Evolutionary conservation across 352 stramenopile genomes (phyloP).

Genomic region (Globisporangium ultimum): DNA sequence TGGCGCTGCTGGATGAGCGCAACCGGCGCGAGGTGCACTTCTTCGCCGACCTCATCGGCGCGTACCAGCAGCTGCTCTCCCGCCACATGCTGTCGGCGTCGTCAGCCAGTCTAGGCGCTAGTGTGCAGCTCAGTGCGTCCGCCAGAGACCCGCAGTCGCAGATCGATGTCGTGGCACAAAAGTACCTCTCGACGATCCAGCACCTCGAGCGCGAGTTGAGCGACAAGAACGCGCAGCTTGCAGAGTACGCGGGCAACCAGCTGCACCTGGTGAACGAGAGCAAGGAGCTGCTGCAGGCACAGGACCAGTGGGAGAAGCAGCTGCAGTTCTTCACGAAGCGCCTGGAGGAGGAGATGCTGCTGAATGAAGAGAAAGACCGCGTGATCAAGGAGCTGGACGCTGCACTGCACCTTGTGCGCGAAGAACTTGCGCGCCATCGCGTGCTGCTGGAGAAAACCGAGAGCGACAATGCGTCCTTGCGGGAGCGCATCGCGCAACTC

Average conservation of each 20-base stretch:
- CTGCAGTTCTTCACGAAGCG: slow-evolving; percentile 50
- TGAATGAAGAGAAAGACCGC: slow-evolving; percentile 65
- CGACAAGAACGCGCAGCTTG: slow-evolving; percentile 61
- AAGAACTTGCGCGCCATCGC: slow-evolving; percentile 62
- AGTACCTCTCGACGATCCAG: slow-evolving; percentile 65
- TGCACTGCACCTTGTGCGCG: slow-evolving; percentile 35
- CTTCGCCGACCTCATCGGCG: slow-evolving; percentile 54
- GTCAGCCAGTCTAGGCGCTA: slow-evolving; percentile 13
- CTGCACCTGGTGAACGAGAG: slow-evolving; percentile 66
- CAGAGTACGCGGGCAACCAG: slow-evolving; percentile 49
- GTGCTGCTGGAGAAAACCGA: slow-evolving; percentile 51
- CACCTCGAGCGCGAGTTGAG: slow-evolving; percentile 63
- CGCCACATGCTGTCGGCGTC: slow-evolving; percentile 17
- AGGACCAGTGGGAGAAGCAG: slow-evolving; percentile 54
- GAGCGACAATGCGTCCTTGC: slow-evolving; percentile 32
- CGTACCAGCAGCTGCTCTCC: slow-evolving; percentile 71
- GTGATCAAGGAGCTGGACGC: slow-evolving; percentile 64
- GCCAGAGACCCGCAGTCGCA: slow-evolving; percentile 16
- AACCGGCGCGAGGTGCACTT: slow-evolving; percentile 57
- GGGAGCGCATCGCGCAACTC: slow-evolving; percentile 35
- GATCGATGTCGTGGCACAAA: slow-evolving; percentile 27
- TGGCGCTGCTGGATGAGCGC: slow-evolving; percentile 55
- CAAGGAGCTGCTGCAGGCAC: slow-evolving; percentile 67
- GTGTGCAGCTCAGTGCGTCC: slow-evolving; percentile 16
- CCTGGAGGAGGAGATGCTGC: slow-evolving; percentile 57